A percentile compares a stretch with the other conserved stretches of the same genome.
Conservation (phyloP, 1,284 basidiomycete species). For the Grifola frondosa region DNA sequence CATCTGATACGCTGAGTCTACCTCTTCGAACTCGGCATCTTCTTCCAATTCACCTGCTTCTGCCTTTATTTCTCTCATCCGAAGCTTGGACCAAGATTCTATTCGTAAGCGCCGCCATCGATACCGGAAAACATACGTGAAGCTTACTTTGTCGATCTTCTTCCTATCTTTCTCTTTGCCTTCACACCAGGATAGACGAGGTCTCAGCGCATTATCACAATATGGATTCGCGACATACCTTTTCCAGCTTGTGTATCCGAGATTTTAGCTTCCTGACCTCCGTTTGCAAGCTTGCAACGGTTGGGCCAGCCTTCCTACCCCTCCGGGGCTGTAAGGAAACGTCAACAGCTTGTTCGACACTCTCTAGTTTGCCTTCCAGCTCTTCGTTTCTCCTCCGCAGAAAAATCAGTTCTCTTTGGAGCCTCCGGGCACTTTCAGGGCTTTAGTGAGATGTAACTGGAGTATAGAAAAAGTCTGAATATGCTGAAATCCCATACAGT, state of each 20-base stretch:
- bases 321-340: conserved; percentile 27
- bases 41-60: conserved; percentile 41
- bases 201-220: neutral
- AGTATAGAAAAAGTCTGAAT: neutral
- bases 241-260: conserved; percentile 27
- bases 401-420: conserved; percentile 20
- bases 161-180: conserved; percentile 30
- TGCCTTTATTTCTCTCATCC: conserved; percentile 34
- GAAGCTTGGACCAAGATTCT: conserved; percentile 30
- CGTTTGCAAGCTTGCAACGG: conserved; percentile 18
- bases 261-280: conserved; percentile 26
- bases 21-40: conserved; percentile 26
- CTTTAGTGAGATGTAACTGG: conserved; percentile 27
- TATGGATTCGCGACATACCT: conserved; percentile 15
- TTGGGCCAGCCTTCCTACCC: conserved; percentile 21
- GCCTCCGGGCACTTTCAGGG: conserved; percentile 17
- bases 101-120: neutral
- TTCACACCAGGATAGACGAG: conserved; percentile 2
- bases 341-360: conserved; percentile 26
- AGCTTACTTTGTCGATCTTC: conserved; percentile 29
- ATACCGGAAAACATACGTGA: neutral
- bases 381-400: conserved; percentile 26
- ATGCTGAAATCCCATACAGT: too few species aligned
- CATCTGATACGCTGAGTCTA: conserved; percentile 39
- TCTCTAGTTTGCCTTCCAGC: conserved; percentile 28